Evolutionary conservation across 192 early-diverging fungal species (phyloP).

Genomic region (Backusella mclennaniae): DNA sequence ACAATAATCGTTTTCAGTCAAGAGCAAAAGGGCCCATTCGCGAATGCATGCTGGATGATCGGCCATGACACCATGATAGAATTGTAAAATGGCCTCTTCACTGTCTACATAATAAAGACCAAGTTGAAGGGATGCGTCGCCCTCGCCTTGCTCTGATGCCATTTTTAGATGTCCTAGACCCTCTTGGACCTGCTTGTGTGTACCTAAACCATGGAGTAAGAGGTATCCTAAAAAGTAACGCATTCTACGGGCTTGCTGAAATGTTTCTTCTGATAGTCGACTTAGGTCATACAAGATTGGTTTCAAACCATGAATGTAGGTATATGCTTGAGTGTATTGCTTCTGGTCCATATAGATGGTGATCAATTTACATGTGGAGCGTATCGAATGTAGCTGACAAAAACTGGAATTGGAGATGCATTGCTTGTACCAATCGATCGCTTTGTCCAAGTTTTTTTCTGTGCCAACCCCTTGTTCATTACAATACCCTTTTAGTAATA

Average conservation of each 20-base stretch:
- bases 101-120: constrained; percentile 1
- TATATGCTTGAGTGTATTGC: constrained; percentile 5
- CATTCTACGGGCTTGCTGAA: constrained; percentile 14
- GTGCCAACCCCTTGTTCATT: constrained; percentile 25
- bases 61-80: constrained; percentile 16
- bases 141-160: constrained; percentile 34
- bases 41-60: constrained; percentile 24
- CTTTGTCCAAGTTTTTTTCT: neutral
- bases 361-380: constrained; percentile 13
- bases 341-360: constrained; percentile 14
- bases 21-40: constrained; percentile 11
- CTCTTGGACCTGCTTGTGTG: neutral
- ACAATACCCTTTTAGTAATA: constrained; percentile 11
- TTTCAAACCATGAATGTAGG: neutral
- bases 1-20: constrained; percentile 4
- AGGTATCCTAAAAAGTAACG: constrained; percentile 19
- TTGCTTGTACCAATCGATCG: constrained; percentile 18
- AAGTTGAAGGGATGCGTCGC: constrained; percentile 22
- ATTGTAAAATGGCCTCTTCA: neutral
- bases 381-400: constrained; percentile 12
- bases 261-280: constrained; percentile 15
- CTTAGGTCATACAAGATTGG: constrained; percentile 15
- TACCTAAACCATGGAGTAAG: neutral
- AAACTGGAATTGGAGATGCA: neutral
- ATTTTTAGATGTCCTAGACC: neutral